Conservation (phyloP, 169 alveolate genomes). For the Eimeria tenella region DNA sequence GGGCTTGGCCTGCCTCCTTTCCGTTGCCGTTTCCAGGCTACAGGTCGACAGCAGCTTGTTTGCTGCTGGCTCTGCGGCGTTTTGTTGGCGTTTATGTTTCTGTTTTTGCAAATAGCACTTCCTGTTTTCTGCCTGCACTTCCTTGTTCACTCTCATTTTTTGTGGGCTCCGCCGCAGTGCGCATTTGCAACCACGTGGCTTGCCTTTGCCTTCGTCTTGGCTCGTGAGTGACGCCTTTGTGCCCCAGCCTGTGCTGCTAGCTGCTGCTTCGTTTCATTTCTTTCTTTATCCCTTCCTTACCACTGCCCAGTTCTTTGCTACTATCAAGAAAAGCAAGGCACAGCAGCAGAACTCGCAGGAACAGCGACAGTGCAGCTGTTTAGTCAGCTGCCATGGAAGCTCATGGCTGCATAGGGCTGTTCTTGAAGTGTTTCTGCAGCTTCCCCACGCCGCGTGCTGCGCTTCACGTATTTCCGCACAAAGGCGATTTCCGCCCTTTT, state of each 20-base stretch:
- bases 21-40: background rate
- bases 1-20: background rate
- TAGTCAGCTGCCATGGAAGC: background rate
- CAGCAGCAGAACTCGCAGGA: background rate
- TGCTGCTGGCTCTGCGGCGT: too few species aligned
- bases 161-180: too few species aligned
- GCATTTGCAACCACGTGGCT: too few species aligned
- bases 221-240: too few species aligned
- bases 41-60: too few species aligned
- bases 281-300: background rate
- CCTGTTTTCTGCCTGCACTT: too few species aligned
- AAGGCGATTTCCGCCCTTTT: conserved; percentile 49
- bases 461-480: conserved; percentile 67
- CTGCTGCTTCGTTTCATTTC: too few species aligned
- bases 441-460: conserved; percentile 69
- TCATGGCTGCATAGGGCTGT: background rate
- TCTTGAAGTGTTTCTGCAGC: conserved; percentile 19
- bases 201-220: too few species aligned
- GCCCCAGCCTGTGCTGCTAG: too few species aligned
- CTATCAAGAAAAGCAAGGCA: background rate
- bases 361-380: background rate
- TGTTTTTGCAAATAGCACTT: too few species aligned
- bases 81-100: too few species aligned
- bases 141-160: too few species aligned
- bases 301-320: background rate